These are phyloP conservation scores for Hypoxylon perforatum DNA, from an alignment of 495 filamentous ascomycete species.

Conservation along the genomic window DNA sequence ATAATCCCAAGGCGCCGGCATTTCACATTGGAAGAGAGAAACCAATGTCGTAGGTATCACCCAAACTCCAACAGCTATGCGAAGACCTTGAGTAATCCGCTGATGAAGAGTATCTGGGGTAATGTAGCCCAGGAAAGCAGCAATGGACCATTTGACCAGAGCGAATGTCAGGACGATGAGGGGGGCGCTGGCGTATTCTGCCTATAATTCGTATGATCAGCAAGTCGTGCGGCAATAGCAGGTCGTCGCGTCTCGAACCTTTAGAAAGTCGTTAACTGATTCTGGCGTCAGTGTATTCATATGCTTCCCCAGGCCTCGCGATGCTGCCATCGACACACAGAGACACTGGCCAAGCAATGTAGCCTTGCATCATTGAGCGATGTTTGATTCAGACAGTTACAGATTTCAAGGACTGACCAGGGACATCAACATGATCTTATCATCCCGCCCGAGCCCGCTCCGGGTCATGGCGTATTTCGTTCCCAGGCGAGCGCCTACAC, in stretches of 20 bases:
- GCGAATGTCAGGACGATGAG: constrained; percentile 48
- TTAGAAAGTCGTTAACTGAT: constrained; percentile 20
- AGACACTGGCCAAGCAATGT: constrained; percentile 35
- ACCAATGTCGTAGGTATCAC: constrained; percentile 41
- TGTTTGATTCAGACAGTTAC: neutral
- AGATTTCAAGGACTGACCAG: constrained; percentile 19
- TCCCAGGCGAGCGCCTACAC: constrained; percentile 31
- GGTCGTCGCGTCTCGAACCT: too few relatives aligned
- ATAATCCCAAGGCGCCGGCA: constrained; percentile 53
- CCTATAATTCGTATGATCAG: constrained; percentile 37
- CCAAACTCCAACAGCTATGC: constrained; percentile 46
- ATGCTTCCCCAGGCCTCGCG: constrained; percentile 41
- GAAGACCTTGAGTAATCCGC: constrained; percentile 39
- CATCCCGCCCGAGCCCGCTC: constrained; percentile 33
- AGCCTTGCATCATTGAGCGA: neutral
- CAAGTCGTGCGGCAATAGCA: neutral
- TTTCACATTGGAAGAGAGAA: constrained; percentile 52
- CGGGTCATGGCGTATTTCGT: constrained; percentile 39
- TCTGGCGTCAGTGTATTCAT: constrained; percentile 16
- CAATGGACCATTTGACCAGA: constrained; percentile 50
- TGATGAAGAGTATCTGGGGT: constrained; percentile 38
- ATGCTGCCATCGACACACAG: constrained; percentile 39
- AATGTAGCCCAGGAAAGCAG: constrained; percentile 47
- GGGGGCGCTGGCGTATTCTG: constrained; percentile 48
- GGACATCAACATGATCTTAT: constrained; percentile 38